Evolutionary conservation across 2,329 filamentous ascomycete genomes (phyloP), one percentile per base, ranked within the genome.

Genomic region (Polytolypa hystricis): DNA sequence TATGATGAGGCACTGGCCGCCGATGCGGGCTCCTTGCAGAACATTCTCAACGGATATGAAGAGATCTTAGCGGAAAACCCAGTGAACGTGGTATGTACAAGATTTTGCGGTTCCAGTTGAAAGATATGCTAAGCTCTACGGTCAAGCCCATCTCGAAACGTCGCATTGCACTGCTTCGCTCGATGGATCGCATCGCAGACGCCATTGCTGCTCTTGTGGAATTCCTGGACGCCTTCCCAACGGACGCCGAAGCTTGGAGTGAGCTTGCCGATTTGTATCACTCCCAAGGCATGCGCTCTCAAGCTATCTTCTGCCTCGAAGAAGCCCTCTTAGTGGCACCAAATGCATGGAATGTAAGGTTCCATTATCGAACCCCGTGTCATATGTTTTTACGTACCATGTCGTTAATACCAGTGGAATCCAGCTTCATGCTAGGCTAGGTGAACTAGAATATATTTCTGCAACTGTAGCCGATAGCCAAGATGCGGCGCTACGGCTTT

Each of bases 161-260:
- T 43, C 76, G 83, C 30, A 75, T 89, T 41, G 82, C 86, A 4
- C 70, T 96, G 23, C 65, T 96, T 40, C 77, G 78, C 48, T 81
- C 80, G 18, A 70, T 93, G 58, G 78, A 77, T 19, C 77, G 76
- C 50, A 66, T 67, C 1, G 52, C 72, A 1, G 85, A 95, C 44
- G 84, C 91, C 1, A 81, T 87, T 30, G 64, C 74, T 20, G 77
- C 80, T 18, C 63, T 96, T 40, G 77, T 79, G 43, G 71, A 78
- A 39, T 70, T 96, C 18, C 66, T 98, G 31, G 82, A 93, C 53
- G 78, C 81, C 42, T 82, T 79, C 37, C 87, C 91, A 2, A 94
- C 84, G 2, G 91, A 98, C 63, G 79, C 81, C 4, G 91, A 98
- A 65, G 79, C 83, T 7, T 98, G 91, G 91, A 76, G 84, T 35